Evolutionary conservation across 2,329 filamentous ascomycete genomes (phyloP).

Genomic region (Penicillium digitatum): DNA sequence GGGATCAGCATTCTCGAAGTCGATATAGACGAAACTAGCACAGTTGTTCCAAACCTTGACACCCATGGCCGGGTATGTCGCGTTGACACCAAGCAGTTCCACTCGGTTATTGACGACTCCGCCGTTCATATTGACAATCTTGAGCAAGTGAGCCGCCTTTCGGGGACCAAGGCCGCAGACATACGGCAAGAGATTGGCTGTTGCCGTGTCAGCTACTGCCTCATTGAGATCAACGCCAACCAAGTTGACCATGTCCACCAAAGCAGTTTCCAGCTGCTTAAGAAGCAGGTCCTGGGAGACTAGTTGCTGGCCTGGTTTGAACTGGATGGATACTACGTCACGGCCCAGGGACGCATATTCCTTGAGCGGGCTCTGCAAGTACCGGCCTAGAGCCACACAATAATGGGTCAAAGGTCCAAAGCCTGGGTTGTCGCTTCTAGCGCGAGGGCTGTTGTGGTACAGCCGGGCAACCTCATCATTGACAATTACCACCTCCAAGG

Average conservation of each 20-base stretch:
- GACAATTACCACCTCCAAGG: constrained; percentile 81
- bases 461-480: constrained; percentile 97
- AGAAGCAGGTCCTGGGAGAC: constrained; percentile 82
- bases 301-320: constrained; percentile 85
- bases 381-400: constrained; percentile 81
- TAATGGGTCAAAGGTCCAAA: constrained; percentile 77
- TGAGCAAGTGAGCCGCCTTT: constrained; percentile 79
- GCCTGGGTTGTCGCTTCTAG: constrained; percentile 73
- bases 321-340: constrained; percentile 79
- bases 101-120: constrained; percentile 78
- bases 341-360: constrained; percentile 91
- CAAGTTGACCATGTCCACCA: constrained; percentile 98
- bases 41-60: constrained; percentile 94
- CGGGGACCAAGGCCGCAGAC: constrained; percentile 86
- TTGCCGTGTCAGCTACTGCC: constrained; percentile 73
- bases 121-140: constrained; percentile 87
- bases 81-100: constrained; percentile 83
- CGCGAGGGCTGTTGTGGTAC: constrained; percentile 85
- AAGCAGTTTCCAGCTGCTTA: constrained; percentile 85
- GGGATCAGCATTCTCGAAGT: constrained; percentile 76
- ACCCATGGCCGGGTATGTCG: constrained; percentile 77
- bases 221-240: constrained; percentile 95
- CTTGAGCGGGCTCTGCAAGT: constrained; percentile 92
- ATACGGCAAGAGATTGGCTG: constrained; percentile 83
- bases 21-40: constrained; percentile 88